phyloP scores from a whole-genome alignment of 1,284 basidiomycete species.

The Clitocybe nebularis region DNA sequence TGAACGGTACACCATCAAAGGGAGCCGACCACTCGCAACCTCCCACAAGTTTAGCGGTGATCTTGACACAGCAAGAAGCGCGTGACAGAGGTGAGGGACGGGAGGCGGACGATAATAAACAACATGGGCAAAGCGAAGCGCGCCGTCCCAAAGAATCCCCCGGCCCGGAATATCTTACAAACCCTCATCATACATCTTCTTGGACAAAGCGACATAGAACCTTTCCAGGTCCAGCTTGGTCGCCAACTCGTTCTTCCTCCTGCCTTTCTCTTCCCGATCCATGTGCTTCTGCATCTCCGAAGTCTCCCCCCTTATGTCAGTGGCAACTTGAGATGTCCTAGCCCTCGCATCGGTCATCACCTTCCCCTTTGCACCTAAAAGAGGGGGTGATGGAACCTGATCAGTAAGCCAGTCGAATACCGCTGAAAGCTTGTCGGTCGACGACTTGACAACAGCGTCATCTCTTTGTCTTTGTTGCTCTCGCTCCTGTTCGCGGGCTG shows the following conservation, averaged over 20 bases:
- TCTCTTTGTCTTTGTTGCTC: constrained; percentile 36
- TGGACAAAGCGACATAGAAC: constrained; percentile 72
- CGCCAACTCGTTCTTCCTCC: constrained; percentile 44
- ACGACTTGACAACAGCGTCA: constrained; percentile 59
- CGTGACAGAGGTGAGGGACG: too few species aligned
- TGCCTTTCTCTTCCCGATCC: constrained; percentile 25
- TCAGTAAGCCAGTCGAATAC: constrained; percentile 77
- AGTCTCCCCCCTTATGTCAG: constrained; percentile 11
- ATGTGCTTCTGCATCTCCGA: constrained; percentile 26
- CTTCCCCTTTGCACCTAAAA: constrained; percentile 18
- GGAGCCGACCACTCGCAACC: too few species aligned
- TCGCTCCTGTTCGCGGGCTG: constrained; percentile 19
- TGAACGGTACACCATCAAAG: too few species aligned
- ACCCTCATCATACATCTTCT: constrained; percentile 79
- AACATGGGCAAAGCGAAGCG: too few species aligned
- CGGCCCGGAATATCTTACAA: too few species aligned
- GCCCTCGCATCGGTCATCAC: constrained; percentile 10
- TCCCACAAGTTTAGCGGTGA: too few species aligned
- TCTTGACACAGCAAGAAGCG: too few species aligned
- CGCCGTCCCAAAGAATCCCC: not conserved
- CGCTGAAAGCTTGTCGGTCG: constrained; percentile 65
- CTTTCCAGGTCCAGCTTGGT: constrained; percentile 66
- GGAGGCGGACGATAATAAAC: too few species aligned
- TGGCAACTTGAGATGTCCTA: constrained; percentile 6
- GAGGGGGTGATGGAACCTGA: constrained; percentile 48